phyloP scores from a whole-genome alignment of 2,329 filamentous ascomycete species.

The Amauroascus niger region DNA sequence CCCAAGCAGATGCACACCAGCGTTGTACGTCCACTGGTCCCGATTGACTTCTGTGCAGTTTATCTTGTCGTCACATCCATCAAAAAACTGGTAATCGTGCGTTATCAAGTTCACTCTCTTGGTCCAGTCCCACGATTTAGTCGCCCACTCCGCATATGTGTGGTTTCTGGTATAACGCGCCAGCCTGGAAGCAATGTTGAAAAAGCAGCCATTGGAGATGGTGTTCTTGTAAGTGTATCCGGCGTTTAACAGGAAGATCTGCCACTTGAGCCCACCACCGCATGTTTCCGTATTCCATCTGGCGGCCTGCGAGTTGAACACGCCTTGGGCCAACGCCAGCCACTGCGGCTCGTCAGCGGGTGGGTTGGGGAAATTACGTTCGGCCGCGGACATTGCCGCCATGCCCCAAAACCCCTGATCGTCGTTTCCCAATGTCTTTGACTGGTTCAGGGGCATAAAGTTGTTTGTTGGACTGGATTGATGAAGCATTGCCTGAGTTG shows the following conservation, averaged over 20 bases:
- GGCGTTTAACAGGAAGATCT: slow-evolving; percentile 53
- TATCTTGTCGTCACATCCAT: slow-evolving; percentile 42
- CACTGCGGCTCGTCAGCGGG: slow-evolving; percentile 49
- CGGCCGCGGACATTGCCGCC: slow-evolving; percentile 31
- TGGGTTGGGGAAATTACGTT: slow-evolving; percentile 30
- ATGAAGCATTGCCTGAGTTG: slow-evolving; percentile 52
- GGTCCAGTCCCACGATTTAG: slow-evolving; percentile 29
- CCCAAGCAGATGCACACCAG: slow-evolving; percentile 50
- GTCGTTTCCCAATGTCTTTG: slow-evolving; percentile 31
- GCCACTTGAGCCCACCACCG: slow-evolving; percentile 68
- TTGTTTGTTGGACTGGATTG: slow-evolving; percentile 58
- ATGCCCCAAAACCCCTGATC: slow-evolving; percentile 36
- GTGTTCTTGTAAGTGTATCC: slow-evolving; percentile 45
- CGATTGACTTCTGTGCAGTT: slow-evolving; percentile 55
- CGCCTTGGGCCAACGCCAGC: slow-evolving; percentile 62
- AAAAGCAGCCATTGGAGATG: slow-evolving; percentile 45
- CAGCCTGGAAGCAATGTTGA: slow-evolving; percentile 40
- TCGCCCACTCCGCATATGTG: slow-evolving; percentile 33
- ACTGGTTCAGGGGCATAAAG: slow-evolving; percentile 54
- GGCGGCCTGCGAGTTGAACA: slow-evolving; percentile 63
- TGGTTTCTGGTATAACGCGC: slow-evolving; percentile 33
- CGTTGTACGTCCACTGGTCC: slow-evolving; percentile 57
- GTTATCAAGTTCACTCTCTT: slow-evolving; percentile 38
- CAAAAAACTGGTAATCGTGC: slow-evolving; percentile 40
- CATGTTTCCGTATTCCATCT: slow-evolving; percentile 60